Percentiles rank a stretch among this genome's conserved stretches.
phyloP scores from a whole-genome alignment of 2,329 filamentous ascomycete genomes.

The Diaporthe sp. region DNA sequence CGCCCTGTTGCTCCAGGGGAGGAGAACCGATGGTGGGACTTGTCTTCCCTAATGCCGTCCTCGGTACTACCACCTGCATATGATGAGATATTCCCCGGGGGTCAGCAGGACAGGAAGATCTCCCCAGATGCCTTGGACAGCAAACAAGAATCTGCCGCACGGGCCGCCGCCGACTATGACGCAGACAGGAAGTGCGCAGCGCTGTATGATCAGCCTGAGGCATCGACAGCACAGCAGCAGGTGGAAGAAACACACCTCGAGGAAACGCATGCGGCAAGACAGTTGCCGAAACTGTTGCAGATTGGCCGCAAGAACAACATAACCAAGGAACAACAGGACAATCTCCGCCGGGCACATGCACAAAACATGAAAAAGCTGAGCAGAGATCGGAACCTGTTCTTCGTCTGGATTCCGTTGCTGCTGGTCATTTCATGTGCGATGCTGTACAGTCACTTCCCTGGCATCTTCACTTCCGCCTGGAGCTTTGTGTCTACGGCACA shows the following conservation, averaged over 20 bases:
- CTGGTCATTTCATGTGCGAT: slow-evolving; percentile 31
- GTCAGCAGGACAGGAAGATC: slow-evolving; percentile 63
- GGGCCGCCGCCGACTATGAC: slow-evolving; percentile 67
- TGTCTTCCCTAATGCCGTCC: slow-evolving; percentile 64
- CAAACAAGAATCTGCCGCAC: slow-evolving; percentile 68
- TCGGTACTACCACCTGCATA: slow-evolving; percentile 77
- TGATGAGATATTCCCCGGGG: slow-evolving; percentile 78
- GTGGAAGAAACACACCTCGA: slow-evolving; percentile 35
- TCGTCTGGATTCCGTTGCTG: slow-evolving; percentile 62
- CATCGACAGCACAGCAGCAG: slow-evolving; percentile 33
- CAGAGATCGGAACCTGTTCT: slow-evolving; percentile 74
- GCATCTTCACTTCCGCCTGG: slow-evolving; percentile 27
- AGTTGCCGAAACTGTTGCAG: slow-evolving; percentile 58
- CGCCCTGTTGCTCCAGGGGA: slow-evolving; percentile 60
- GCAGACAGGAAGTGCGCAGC: slow-evolving; percentile 67
- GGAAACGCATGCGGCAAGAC: slow-evolving; percentile 40
- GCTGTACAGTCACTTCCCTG: slow-evolving; percentile 31
- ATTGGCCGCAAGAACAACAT: slow-evolving; percentile 73
- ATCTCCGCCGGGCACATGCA: slow-evolving; percentile 69
- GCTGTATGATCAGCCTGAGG: slow-evolving; percentile 59
- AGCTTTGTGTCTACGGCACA: not conserved
- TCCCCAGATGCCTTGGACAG: slow-evolving; percentile 57
- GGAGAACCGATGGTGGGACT: slow-evolving; percentile 75
- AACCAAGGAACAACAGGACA: slow-evolving; percentile 73
- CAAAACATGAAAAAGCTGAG: slow-evolving; percentile 72